Base-by-base conservation (phyloP, 192 early-diverging fungal species). In the Linnemannia hyalina region DNA sequence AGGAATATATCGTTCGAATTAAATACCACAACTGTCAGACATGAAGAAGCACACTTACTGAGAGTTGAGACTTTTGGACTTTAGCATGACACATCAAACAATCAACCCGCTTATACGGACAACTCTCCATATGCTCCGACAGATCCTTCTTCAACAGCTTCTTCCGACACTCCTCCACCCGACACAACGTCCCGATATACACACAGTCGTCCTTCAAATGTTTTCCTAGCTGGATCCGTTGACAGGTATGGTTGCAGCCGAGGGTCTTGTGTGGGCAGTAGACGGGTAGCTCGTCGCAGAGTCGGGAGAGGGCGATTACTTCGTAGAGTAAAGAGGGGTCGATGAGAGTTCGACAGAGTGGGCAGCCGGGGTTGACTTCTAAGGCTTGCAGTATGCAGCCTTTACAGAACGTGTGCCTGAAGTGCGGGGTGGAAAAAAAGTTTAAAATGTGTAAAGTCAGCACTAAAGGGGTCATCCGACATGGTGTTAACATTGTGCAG, bases 361-460 rank as follows among this genome's bases (percentile, higher is more conserved):
- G 95, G 71, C 95, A 95, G 29, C 83, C 74, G 3, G 69, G 73
- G 16, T 77, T 84, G 55, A 88, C 81, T 46, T 89, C 80, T 11
- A 95, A 52, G 18, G 92, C 91, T 80, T 90, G 88, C 49, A 85
- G 70, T 44, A 95, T 95, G 78, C 95, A 95, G 23, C 55, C 49
- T 38, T 73, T 74, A 74, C 95, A 95, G 88, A 94, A 95, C 0
- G 94, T 95, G 77, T 95, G 95, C 20, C 94, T 93, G 47, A 32
- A 47, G 46, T 46, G 16, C 9, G 54, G 44, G 38, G 38, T 40
- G 38, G 38, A 40, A 40, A 40, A 40, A 40, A 40, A 40, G 38
- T 40, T 40, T 3, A 46, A 74, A n/a, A 68, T 16, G 71, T 52
- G 18, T 41, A 3, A 2, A 5, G 54, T 44, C 41, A 68, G 20